Evolutionary conservation across 768 basidiomycete species (phyloP).

Genomic region (Russula olivacea): DNA sequence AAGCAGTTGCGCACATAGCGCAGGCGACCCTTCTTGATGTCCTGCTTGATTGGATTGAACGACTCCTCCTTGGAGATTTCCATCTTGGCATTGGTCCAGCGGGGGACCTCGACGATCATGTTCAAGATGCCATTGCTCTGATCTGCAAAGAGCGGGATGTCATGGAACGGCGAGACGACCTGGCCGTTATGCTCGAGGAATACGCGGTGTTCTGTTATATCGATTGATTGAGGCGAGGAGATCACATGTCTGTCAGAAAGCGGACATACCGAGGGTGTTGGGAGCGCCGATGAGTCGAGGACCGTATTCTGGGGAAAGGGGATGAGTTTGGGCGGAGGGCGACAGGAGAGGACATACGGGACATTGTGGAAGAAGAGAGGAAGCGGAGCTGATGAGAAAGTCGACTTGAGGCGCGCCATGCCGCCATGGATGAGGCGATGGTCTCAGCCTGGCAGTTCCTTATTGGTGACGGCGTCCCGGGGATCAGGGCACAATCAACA

Average conservation of each 20-base stretch:
- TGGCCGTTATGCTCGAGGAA: slow-evolving; percentile 87
- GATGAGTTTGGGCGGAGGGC: neutral
- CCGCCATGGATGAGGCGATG: slow-evolving; percentile 16
- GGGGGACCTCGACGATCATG: slow-evolving; percentile 97
- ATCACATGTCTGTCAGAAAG: neutral
- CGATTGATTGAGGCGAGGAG: neutral
- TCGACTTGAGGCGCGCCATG: slow-evolving; percentile 32
- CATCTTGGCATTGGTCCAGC: slow-evolving; percentile 99
- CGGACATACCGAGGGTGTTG: slow-evolving; percentile 79
- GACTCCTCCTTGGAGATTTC: slow-evolving; percentile 97
- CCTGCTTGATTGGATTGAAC: slow-evolving; percentile 99
- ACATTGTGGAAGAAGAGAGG: slow-evolving; percentile 49
- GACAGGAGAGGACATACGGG: slow-evolving; percentile 41
- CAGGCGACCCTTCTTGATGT: slow-evolving; percentile 93
- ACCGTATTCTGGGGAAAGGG: slow-evolving; percentile 48
- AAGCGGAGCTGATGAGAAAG: slow-evolving; percentile 60
- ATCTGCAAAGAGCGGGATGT: slow-evolving; percentile 97
- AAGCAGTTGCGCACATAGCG: slow-evolving; percentile 99
- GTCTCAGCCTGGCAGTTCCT: neutral
- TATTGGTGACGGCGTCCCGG: neutral
- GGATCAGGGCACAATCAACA: neutral
- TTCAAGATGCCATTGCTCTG: slow-evolving; percentile 92
- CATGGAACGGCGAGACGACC: slow-evolving; percentile 85
- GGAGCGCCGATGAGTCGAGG: slow-evolving; percentile 79
- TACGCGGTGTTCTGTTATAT: slow-evolving; percentile 78